phyloP scores from a whole-genome alignment of 1,284 basidiomycete species.

The Exobasidium rhododendri region DNA sequence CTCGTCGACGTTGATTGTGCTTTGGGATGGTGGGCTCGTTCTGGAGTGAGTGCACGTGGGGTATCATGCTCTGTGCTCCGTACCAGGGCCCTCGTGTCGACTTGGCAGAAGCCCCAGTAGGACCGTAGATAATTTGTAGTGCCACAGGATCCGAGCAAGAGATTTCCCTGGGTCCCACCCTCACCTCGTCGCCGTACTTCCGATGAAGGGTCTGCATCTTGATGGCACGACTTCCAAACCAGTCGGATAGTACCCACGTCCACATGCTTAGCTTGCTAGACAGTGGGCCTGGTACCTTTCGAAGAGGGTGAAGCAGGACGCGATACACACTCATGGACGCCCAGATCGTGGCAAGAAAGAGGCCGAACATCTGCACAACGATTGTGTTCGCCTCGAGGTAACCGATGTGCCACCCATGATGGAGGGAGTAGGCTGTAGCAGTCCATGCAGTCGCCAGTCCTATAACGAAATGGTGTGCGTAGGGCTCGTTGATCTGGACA shows the following conservation, averaged over 20 bases:
- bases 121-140: constrained; percentile 21
- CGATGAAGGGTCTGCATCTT: constrained; percentile 18
- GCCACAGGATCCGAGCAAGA: constrained; percentile 25
- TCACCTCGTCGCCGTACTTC: constrained; percentile 24
- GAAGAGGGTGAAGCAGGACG: constrained; percentile 23
- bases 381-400: background rate
- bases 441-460: background rate
- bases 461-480: background rate
- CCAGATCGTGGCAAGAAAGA: constrained; percentile 10
- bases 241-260: constrained; percentile 20
- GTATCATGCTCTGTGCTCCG: constrained; percentile 6
- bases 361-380: background rate
- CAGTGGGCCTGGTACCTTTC: constrained; percentile 20
- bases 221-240: constrained; percentile 15
- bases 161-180: constrained; percentile 26
- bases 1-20: constrained; percentile 10
- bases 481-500: constrained; percentile 7
- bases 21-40: constrained; percentile 10
- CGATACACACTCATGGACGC: constrained; percentile 25
- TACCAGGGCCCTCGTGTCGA: constrained; percentile 12
- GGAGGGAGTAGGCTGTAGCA: background rate
- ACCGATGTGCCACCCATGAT: background rate
- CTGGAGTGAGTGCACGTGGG: constrained; percentile 11
- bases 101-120: constrained; percentile 7
- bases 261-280: constrained; percentile 23